These are phyloP conservation scores for Hortaea werneckii DNA, from an alignment of 2,329 filamentous ascomycete species.

Conservation along the genomic window DNA sequence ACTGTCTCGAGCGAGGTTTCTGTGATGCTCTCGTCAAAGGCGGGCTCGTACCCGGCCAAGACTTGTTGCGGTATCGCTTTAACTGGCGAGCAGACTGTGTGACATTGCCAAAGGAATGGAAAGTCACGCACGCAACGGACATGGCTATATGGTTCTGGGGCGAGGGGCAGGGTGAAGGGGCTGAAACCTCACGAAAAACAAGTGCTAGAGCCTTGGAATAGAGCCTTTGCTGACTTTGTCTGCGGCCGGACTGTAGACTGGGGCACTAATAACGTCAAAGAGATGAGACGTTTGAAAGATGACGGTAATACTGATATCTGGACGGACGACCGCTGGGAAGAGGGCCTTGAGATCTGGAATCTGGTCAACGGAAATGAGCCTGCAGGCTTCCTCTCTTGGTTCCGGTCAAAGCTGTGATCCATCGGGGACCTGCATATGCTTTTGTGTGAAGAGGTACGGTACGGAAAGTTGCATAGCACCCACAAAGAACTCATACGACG, in stretches of 20 bases:
- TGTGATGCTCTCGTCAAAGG: conserved; percentile 33
- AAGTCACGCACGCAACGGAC: conserved; percentile 46
- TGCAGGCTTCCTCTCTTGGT: conserved; percentile 12
- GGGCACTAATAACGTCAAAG: conserved; percentile 26
- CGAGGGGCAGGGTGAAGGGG: conserved; percentile 27
- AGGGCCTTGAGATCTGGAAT: conserved; percentile 41
- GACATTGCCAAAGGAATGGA: conserved; percentile 39
- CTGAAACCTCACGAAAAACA: conserved; percentile 36
- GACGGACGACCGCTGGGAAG: conserved; percentile 37
- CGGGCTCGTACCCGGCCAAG: conserved; percentile 30
- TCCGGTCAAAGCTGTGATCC: conserved; percentile 16
- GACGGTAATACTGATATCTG: conserved; percentile 39
- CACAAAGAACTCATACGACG: too few relatives aligned
- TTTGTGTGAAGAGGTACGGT: too few relatives aligned
- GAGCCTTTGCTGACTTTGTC: conserved; percentile 31
- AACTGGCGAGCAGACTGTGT: conserved; percentile 43
- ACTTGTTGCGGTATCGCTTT: conserved; percentile 44
- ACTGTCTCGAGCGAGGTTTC: conserved; percentile 44
- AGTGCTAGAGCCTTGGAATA: conserved; percentile 30
- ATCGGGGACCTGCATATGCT: conserved; percentile 3
- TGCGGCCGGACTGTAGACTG: conserved; percentile 31
- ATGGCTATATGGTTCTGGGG: conserved; percentile 49
- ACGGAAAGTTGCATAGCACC: too few relatives aligned
- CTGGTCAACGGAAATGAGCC: conserved; percentile 21
- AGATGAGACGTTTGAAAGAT: conserved; percentile 35